These are phyloP conservation scores for Inosperma sp. DNA, from an alignment of 768 basidiomycete species.

Conservation along the genomic window DNA sequence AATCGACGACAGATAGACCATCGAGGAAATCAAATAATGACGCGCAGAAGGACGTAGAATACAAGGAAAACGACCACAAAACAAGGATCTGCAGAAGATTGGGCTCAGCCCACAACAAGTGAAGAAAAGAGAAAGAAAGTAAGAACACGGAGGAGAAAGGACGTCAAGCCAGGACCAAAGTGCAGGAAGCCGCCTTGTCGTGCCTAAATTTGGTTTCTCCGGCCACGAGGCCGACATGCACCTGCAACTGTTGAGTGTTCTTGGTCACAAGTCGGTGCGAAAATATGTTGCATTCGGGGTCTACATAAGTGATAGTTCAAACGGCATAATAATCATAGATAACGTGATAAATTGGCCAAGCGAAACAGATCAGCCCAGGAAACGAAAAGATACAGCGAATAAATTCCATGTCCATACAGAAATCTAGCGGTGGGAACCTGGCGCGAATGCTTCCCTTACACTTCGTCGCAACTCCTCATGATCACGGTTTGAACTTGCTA, in stretches of 20 bases:
- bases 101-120: slow-evolving; percentile 20
- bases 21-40: not conserved
- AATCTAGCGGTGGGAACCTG: slow-evolving; percentile 46
- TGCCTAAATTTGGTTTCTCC: slow-evolving; percentile 1
- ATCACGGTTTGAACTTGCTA: slow-evolving; percentile 60
- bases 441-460: slow-evolving; percentile 76
- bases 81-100: not conserved
- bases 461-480: slow-evolving; percentile 79
- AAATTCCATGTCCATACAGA: slow-evolving; percentile 18
- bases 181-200: not conserved
- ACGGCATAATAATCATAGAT: not conserved
- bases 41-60: slow-evolving; percentile 3
- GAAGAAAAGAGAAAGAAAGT: not conserved
- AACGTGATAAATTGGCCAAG: slow-evolving; percentile 11
- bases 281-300: not conserved
- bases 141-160: slow-evolving; percentile 2
- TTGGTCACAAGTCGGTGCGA: too few species aligned
- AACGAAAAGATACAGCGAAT: slow-evolving; percentile 10
- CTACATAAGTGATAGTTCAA: not conserved
- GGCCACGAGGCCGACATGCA: slow-evolving; percentile 16
- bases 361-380: slow-evolving; percentile 14
- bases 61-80: too few species aligned
- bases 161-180: slow-evolving; percentile 5
- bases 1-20: slow-evolving; percentile 19
- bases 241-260: too few species aligned